Base-by-base conservation (phyloP, 805 yeast genomes). In the Candida sanyiensis region DNA sequence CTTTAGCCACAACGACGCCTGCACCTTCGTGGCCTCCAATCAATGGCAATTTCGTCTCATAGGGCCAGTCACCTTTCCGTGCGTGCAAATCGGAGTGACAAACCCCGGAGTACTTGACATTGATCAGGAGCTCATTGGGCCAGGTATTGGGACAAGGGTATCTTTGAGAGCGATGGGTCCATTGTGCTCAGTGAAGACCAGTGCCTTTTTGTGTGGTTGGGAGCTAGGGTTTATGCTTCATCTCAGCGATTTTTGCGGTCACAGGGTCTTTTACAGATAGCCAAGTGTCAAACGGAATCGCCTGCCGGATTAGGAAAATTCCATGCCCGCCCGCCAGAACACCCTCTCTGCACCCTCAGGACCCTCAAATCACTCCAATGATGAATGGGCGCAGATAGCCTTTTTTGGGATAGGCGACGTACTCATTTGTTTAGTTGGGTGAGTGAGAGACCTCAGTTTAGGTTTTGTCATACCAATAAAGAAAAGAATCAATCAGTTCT, bases 1-100 rank as follows among this genome's bases (percentile, higher is more conserved):
- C 84, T 56, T 65, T 62, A 33, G 72, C 80, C 46, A 77, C 83
- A 44, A 77, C 83, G 18, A 72, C 69, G 57, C 83, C 83, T 31
- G 83, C 82, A 64, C 84, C 84, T 62, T 77, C 84, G 59, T 77
- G 83, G 52, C 83, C 84, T 46, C 83, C 84, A 28, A 77, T 78
- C 48, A 77, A 62, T 16, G 83, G 83, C 49, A 77, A 64, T 47
- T 73, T 74, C 39, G 70, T 64, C 11, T 57, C 62, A 45, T 69
- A 56, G 26, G 80, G 78, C 82, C 81, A 75, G 53, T 75, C 81
- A 43, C 82, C 82, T 18, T 39, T 42, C 53, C 55, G 49, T 1
- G 80, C 80, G 52, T 75, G 82, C 48, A 75, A 61, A 54, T 75
- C 81, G 5, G 81, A 73, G 58, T 75, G 82, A 53, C 82, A 75